A percentile compares a stretch with the other conserved stretches of the same genome.
Evolutionary conservation across 768 basidiomycete genomes (phyloP).

Genomic region (Hygrophorus russula): DNA sequence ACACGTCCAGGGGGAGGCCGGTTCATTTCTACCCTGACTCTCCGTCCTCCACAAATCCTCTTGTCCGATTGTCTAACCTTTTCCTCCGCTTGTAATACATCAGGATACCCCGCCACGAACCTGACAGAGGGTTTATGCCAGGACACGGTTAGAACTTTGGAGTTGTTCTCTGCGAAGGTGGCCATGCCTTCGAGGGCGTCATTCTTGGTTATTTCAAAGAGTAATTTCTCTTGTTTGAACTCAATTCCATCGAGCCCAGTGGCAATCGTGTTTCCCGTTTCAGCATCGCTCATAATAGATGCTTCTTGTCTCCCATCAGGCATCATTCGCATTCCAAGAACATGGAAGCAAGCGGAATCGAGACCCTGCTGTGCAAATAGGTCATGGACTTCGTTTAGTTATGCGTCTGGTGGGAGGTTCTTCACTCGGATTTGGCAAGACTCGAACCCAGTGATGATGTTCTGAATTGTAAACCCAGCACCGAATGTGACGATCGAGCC

Average conservation of each 20-base stretch:
- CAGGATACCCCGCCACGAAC: slow-evolving; percentile 32
- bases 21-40: slow-evolving; percentile 37
- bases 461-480: slow-evolving; percentile 35
- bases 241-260: slow-evolving; percentile 35
- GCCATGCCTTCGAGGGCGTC: slow-evolving; percentile 32
- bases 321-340: slow-evolving; percentile 20
- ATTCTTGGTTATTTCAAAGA: slow-evolving; percentile 30
- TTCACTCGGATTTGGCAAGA: slow-evolving; percentile 34
- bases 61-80: slow-evolving; percentile 28
- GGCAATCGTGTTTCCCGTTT: slow-evolving; percentile 29
- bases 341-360: slow-evolving; percentile 19
- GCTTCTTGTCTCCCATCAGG: slow-evolving; percentile 24
- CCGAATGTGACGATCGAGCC: slow-evolving; percentile 40
- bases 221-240: slow-evolving; percentile 30
- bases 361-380: slow-evolving; percentile 35
- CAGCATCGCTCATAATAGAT: slow-evolving; percentile 29
- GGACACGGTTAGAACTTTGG: slow-evolving; percentile 33
- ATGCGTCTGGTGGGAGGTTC: slow-evolving; percentile 31
- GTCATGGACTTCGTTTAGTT: slow-evolving; percentile 25
- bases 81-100: slow-evolving; percentile 18
- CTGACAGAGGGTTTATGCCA: slow-evolving; percentile 40
- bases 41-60: slow-evolving; percentile 24
- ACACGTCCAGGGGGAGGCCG: slow-evolving; percentile 21
- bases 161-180: slow-evolving; percentile 17
- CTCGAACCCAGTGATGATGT: slow-evolving; percentile 40